Percentiles rank a stretch among this genome's conserved stretches.
phyloP scores from a whole-genome alignment of 192 early-diverging fungal species.

The Backusella liffmaniae region DNA sequence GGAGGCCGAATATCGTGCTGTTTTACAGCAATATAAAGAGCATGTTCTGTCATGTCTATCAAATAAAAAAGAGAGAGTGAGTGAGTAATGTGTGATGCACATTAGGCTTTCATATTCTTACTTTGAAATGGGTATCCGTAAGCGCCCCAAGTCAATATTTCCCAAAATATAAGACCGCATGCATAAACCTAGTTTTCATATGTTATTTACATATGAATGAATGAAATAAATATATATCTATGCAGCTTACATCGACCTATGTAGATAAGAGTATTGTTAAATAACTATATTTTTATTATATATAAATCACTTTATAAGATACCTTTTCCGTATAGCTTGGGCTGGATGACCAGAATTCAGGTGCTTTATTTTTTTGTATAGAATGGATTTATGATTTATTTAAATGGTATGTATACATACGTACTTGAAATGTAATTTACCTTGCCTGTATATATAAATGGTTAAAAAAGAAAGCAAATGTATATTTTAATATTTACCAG shows the following conservation, averaged over 20 bases:
- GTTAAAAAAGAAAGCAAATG: no score
- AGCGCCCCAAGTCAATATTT: constrained; percentile 73
- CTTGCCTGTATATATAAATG: constrained; percentile 36
- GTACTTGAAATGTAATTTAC: constrained; percentile 13
- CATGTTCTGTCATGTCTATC: constrained; percentile 28
- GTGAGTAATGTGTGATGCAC: not conserved
- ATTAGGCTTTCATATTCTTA: constrained; percentile 30
- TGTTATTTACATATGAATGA: not conserved
- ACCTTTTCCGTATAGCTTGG: constrained; percentile 79
- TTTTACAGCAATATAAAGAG: constrained; percentile 41
- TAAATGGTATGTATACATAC: no score
- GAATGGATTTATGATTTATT: not conserved
- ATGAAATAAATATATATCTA: not conserved
- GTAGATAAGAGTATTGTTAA: not conserved
- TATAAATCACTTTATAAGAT: not conserved
- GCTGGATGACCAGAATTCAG: constrained; percentile 70
- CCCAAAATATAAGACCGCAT: constrained; percentile 77
- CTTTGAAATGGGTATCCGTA: constrained; percentile 67
- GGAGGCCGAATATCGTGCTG: constrained; percentile 62
- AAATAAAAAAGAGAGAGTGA: not conserved
- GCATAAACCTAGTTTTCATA: constrained; percentile 52
- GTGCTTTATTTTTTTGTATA: constrained; percentile 42
- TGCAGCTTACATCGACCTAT: constrained; percentile 19
- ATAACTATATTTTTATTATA: not conserved
- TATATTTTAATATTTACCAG: constrained; percentile 40